These are phyloP conservation scores for Zygosaccharomyces pseudobailii DNA, from an alignment of 1,139 yeast species.

Conservation along the genomic window DNA sequence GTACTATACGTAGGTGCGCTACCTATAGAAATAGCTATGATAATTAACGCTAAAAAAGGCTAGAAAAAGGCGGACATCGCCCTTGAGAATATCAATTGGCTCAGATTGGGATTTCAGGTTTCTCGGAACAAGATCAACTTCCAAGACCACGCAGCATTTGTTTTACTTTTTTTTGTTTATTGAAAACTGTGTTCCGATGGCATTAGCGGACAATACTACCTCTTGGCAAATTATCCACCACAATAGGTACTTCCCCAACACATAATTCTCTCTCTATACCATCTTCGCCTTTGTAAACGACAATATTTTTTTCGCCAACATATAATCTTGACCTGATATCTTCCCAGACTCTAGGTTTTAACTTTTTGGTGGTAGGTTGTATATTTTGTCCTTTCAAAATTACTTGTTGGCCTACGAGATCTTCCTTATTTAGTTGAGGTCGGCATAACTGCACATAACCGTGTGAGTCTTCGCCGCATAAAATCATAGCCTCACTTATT, in stretches of 20 bases:
- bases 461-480: slow-evolving; percentile 19
- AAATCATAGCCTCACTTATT: slow-evolving; percentile 22
- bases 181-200: background rate
- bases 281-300: slow-evolving; percentile 14
- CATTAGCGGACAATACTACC: slow-evolving; percentile 10
- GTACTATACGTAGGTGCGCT: too few species aligned
- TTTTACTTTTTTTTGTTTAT: too few species aligned
- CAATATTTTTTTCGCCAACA: slow-evolving; percentile 9
- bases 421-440: slow-evolving; percentile 7
- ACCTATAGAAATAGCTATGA: too few species aligned
- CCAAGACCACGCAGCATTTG: too few species aligned
- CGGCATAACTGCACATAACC: slow-evolving; percentile 12
- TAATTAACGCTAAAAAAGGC: too few species aligned
- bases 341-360: slow-evolving; percentile 20
- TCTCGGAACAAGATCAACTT: too few species aligned
- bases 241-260: slow-evolving; percentile 11
- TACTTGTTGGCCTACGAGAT: slow-evolving; percentile 15
- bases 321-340: slow-evolving; percentile 15
- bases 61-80: too few species aligned
- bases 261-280: slow-evolving; percentile 9
- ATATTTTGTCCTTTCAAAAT: slow-evolving; percentile 6
- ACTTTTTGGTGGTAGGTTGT: slow-evolving; percentile 10
- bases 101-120: too few species aligned
- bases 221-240: slow-evolving; percentile 10
- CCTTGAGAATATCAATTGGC: too few species aligned